These are phyloP conservation scores for Dispira simplex DNA, from an alignment of 192 early-diverging fungal genomes.

Conservation along the genomic window DNA sequence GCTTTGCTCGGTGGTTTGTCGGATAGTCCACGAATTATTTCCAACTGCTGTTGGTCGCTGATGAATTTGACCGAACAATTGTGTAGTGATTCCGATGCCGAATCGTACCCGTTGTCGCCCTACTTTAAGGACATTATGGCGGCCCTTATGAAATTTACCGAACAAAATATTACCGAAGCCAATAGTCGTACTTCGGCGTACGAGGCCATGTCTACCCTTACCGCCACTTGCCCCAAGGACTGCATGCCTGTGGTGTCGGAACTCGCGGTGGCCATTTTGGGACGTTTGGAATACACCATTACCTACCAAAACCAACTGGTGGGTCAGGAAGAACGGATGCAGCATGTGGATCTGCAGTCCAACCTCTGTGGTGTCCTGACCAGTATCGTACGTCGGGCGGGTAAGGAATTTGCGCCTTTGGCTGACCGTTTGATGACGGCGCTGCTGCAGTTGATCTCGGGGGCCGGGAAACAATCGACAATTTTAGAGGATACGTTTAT, in stretches of 20 bases:
- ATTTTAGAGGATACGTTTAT: conserved; percentile 86
- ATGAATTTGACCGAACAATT: conserved; percentile 86
- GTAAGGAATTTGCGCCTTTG: conserved; percentile 49
- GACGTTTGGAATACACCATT: conserved; percentile 65
- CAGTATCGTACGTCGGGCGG: conserved; percentile 64
- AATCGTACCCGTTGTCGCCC: conserved; percentile 55
- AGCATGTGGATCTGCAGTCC: conserved; percentile 75
- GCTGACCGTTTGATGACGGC: conserved; percentile 86
- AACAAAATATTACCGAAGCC: conserved; percentile 54
- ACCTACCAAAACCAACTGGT: conserved; percentile 60
- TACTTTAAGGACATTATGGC: conserved; percentile 76
- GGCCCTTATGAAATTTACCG: conserved; percentile 61
- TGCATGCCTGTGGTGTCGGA: conserved; percentile 58
- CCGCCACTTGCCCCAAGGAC: conserved; percentile 58
- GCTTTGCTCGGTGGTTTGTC: conserved; percentile 70
- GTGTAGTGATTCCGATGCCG: conserved; percentile 29
- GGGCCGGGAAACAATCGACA: conserved; percentile 60
- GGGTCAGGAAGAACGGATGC: conserved; percentile 64
- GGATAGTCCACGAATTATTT: conserved; percentile 78
- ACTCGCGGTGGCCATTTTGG: conserved; percentile 58
- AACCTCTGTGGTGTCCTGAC: conserved; percentile 87
- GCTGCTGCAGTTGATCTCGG: conserved; percentile 50
- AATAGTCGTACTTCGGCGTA: conserved; percentile 86
- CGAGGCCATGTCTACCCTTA: conserved; percentile 79
- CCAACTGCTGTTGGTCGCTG: conserved; percentile 93